Evolutionary conservation across 2,329 filamentous ascomycete genomes (phyloP), one percentile per base, ranked within the genome.

Genomic region (Fusarium sambucinum): DNA sequence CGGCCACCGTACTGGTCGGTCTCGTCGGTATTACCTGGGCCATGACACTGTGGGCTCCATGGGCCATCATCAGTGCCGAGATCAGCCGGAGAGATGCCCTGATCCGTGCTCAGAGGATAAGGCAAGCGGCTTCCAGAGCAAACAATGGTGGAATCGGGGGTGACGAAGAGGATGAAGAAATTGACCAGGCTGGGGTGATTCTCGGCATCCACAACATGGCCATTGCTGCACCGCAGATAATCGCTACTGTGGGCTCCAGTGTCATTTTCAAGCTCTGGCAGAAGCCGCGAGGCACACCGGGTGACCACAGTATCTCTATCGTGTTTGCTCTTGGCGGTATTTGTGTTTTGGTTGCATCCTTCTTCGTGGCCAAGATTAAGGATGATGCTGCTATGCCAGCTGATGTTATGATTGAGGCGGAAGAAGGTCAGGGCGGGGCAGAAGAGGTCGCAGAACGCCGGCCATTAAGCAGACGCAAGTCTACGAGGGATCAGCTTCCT

Each of bases 121-220:
- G 74, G 40, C 64, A 57, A 29, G 40, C 66, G 3, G 63, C 59
- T 48, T 48, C 62, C 38, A 52, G 66, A 14, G 52, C 67, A 16
- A 64, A 62, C 32, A 58, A 55, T n/a, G 38, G 37, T 25, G 56
- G 41, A 13, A 66, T 69, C 12, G 58, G 75, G 30, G 56, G 68
- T 6, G 68, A 77, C 27, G 72, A 72, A 12, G 78, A 79, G 10
- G 78, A 85, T n/a, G 84, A 87, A 27, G 85, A 87, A 38, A 83
- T 87, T 3, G 92, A 94, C 73, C 91, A 96, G 76, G 93, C 94
- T 6, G 94, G 95, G 41, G 92, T 97, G 40, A 93, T 98, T 44
- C 86, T 98, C 3, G 95, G 95, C 11, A 94, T 98, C 55, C 95
- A 98, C 83, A 98, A 98, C 78, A 95, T 98, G 81, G 91, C 94